Conservation (phyloP, 345 rosid genomes). For the Pseudoturritis turrita region DNA sequence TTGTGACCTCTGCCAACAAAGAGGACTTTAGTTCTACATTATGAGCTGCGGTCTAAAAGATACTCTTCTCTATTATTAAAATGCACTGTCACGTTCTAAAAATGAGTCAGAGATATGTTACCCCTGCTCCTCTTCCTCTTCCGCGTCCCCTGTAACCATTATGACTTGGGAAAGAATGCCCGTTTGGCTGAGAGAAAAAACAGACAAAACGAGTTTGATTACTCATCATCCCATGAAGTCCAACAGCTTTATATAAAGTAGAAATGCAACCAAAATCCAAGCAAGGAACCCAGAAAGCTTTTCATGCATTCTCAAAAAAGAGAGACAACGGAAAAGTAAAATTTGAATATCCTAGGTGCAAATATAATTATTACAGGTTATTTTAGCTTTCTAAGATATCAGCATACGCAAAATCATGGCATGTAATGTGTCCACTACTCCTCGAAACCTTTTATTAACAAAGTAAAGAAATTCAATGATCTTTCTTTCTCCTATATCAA, state of each 20-base stretch:
- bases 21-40: background rate
- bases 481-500: background rate
- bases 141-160: constrained; percentile 65
- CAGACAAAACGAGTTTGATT: background rate
- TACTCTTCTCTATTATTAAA: background rate
- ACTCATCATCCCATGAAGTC: constrained; percentile 13
- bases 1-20: constrained; percentile 37
- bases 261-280: background rate
- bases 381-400: background rate
- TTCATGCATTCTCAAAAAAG: background rate
- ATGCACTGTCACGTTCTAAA: background rate
- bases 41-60: background rate
- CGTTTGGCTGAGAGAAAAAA: constrained; percentile 45
- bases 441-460: background rate
- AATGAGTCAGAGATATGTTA: constrained; percentile 29
- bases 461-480: background rate
- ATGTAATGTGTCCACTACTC: background rate
- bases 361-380: background rate
- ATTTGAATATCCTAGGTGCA: background rate
- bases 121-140: constrained; percentile 91
- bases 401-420: background rate
- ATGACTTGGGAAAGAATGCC: constrained; percentile 50
- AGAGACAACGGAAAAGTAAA: background rate
- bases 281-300: background rate
- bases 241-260: too few species aligned